Conservation (phyloP, 805 yeast genomes). For the Monosporozyma unispora region DNA sequence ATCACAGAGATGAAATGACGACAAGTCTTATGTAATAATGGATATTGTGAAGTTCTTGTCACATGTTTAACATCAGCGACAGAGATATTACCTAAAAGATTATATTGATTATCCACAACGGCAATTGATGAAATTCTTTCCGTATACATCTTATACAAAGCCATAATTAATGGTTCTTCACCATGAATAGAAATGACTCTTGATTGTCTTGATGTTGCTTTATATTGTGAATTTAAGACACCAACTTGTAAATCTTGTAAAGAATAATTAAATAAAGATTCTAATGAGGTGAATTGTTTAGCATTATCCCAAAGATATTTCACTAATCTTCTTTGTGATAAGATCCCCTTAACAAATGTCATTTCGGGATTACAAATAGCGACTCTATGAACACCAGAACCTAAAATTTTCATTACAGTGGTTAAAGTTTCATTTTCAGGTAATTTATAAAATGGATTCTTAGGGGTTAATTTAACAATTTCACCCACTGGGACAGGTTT, state of each 20-base stretch:
- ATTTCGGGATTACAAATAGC: slow-evolving; percentile 58
- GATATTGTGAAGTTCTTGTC: slow-evolving; percentile 79
- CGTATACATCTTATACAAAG: slow-evolving; percentile 73
- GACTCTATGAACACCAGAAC: slow-evolving; percentile 92
- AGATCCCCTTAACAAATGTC: slow-evolving; percentile 63
- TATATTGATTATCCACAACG: slow-evolving; percentile 70
- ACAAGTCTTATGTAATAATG: slow-evolving; percentile 71
- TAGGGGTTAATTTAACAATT: slow-evolving; percentile 74
- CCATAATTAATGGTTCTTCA: slow-evolving; percentile 81
- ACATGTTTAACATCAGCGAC: slow-evolving; percentile 90
- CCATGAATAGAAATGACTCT: slow-evolving; percentile 77
- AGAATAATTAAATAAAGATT: slow-evolving; percentile 58
- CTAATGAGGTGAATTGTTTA: slow-evolving; percentile 73
- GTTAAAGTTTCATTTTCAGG: slow-evolving; percentile 59
- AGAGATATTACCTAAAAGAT: slow-evolving; percentile 83
- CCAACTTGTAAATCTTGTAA: slow-evolving; percentile 73
- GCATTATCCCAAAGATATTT: slow-evolving; percentile 89
- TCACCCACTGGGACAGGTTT: slow-evolving; percentile 87
- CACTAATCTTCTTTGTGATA: slow-evolving; percentile 84
- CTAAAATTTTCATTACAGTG: slow-evolving; percentile 74
- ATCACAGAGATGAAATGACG: slow-evolving; percentile 82
- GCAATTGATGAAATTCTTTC: slow-evolving; percentile 86
- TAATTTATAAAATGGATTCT: slow-evolving; percentile 78
- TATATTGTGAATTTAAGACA: slow-evolving; percentile 31
- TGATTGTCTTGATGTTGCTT: slow-evolving; percentile 33